Conservation (phyloP, 768 basidiomycete genomes). For the Boletus pseudopeckii region DNA sequence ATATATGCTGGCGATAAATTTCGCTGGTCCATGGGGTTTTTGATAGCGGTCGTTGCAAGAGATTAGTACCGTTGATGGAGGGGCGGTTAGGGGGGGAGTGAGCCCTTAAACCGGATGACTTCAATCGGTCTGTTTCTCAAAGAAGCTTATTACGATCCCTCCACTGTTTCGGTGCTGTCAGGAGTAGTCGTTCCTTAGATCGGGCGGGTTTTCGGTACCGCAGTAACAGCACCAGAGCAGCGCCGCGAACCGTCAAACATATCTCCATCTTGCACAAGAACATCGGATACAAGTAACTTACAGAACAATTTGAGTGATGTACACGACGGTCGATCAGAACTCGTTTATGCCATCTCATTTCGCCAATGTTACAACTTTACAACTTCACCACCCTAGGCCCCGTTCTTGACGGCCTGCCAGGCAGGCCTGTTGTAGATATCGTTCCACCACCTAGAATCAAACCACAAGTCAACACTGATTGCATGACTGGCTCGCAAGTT, state of each 20-base stretch:
- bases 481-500: neutral
- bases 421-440: conserved; percentile 42
- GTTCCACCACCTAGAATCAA: conserved; percentile 48
- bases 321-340: neutral
- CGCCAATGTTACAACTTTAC: neutral
- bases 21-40: no score
- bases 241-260: neutral
- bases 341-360: neutral
- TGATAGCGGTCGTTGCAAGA: no score
- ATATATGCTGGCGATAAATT: no score
- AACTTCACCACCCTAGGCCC: conserved; percentile 10
- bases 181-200: no score
- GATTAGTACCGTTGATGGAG: no score
- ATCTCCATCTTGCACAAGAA: neutral
- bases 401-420: conserved; percentile 46
- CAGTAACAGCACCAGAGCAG: neutral
- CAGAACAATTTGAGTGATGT: neutral
- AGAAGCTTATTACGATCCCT: no score
- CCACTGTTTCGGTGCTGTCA: no score
- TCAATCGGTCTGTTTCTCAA: no score
- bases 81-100: no score
- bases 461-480: conserved; percentile 1
- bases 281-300: neutral
- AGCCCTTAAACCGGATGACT: no score
- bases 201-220: neutral